Base-by-base conservation (phyloP, 306 rosid species). In the Cicer chorassanicum region DNA sequence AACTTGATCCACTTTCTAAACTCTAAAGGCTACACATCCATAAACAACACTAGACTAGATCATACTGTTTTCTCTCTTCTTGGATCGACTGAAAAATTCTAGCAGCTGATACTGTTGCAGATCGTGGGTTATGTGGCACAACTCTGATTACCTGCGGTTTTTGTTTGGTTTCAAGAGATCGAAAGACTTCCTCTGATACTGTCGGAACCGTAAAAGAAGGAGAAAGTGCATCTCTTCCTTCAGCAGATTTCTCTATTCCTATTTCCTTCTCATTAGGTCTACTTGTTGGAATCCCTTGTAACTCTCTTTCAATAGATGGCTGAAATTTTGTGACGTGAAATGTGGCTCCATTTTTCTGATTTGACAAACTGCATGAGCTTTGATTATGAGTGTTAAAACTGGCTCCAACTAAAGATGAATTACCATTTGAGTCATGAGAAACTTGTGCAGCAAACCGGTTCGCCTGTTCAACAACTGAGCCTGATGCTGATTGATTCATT, bases 11-110 rank as follows among this genome's bases (percentile, higher is more conserved):
- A 16, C 51, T 13, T 41, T 51, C 42, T 14, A 67, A 34, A 73
- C 55, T 45, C 68, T 64, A 55, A 72, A 55, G 29, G 43, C 12
- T 74, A 36, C 62, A 48, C 18, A 8, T 46, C 16, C 57, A 55
- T 36, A 19, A 69, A 74, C 74, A 64, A 48, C 49, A 74, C 74
- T 81, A 78, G 15, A 74, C 65, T 10, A 46, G 42, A 55, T 89
- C 93, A 24, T 50, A 34, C 75, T 88, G 96, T 72, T 87, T 82
- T 76, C 99, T 90, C 86, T 92, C 99, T 70, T 88, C 88, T 82
- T 95, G 99, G 72, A 95, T 92, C 10, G 91, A 88, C 39, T 81
- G 96, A 84, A 95, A 95, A 80, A 95, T 95, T 77, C 97, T 87
- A 56, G 97, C 97, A 3, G 98, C 99, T 9, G 99, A 95, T 74